Evolutionary conservation across 2,329 filamentous ascomycete species (phyloP).

Genomic region (Hymenoscyphus salicellus): DNA sequence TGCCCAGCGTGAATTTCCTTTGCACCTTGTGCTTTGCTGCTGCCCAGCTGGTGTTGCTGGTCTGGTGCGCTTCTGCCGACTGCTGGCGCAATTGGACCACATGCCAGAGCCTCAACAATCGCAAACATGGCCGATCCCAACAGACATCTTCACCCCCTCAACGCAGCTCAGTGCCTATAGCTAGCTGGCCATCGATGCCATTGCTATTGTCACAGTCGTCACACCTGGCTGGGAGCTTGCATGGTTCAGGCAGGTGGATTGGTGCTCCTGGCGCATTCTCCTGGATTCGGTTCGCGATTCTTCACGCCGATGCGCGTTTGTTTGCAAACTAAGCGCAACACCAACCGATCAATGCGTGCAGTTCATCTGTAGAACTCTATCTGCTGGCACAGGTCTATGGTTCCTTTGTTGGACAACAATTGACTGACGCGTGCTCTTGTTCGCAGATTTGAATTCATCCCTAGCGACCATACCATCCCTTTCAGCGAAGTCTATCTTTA

Average conservation of each 20-base stretch:
- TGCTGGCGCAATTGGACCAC: conserved; percentile 31
- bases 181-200: conserved; percentile 6
- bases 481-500: conserved; percentile 33
- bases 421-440: conserved; percentile 27
- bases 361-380: conserved; percentile 12
- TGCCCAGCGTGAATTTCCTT: not conserved
- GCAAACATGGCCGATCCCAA: conserved; percentile 23
- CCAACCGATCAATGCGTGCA: not conserved
- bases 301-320: conserved; percentile 28
- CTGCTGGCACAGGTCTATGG: conserved; percentile 11
- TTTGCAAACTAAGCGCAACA: conserved; percentile 31
- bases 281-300: conserved; percentile 22
- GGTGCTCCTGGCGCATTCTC: conserved; percentile 32
- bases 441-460: conserved; percentile 34
- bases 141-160: conserved; percentile 9
- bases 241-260: conserved; percentile 17
- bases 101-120: conserved; percentile 29
- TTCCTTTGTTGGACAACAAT: conserved; percentile 14
- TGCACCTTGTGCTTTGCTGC: conserved; percentile 1
- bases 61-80: conserved; percentile 11
- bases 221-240: conserved; percentile 25
- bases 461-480: conserved; percentile 30
- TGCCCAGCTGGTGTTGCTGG: not conserved
- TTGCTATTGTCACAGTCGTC: conserved; percentile 15
- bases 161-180: not conserved